phyloP scores from a whole-genome alignment of 257 asterid species.

The Anisodus tanguticus region DNA sequence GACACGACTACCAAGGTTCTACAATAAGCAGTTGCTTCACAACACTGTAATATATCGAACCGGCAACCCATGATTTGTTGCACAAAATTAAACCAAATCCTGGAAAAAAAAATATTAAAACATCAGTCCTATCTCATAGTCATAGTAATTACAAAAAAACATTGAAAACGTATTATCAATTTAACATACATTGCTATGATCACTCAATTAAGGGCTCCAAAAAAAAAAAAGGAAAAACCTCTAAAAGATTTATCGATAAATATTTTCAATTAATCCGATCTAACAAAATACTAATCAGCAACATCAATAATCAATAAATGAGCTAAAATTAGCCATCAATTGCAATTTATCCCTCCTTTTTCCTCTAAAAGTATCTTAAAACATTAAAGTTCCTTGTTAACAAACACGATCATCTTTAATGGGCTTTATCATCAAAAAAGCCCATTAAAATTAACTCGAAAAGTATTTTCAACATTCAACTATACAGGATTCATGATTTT shows the following conservation, averaged over 20 bases:
- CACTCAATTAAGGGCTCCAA: not conserved
- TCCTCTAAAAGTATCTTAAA: not conserved
- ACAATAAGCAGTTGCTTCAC: not conserved
- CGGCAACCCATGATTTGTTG: constrained; percentile 12
- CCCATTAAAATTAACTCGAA: not conserved
- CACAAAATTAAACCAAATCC: constrained; percentile 30
- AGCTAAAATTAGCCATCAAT: not conserved
- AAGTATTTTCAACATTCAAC: not conserved
- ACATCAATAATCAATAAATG: not conserved
- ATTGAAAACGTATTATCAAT: not conserved
- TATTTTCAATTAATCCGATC: constrained; percentile 28
- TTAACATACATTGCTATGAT: constrained; percentile 18
- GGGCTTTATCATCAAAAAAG: too few relatives aligned
- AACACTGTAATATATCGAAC: constrained; percentile 7
- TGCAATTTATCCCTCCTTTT: not conserved
- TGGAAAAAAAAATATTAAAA: constrained; percentile 15
- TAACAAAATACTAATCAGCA: not conserved
- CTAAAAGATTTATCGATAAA: constrained; percentile 8
- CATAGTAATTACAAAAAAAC: constrained; percentile 2
- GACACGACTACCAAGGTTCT: not conserved
- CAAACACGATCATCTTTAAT: not conserved
- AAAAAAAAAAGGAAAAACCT: not conserved
- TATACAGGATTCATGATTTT: constrained; percentile 1
- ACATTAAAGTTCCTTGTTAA: constrained; percentile 12
- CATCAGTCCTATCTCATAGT: constrained; percentile 3